Percentiles rank a stretch among this genome's conserved stretches.
phyloP scores from a whole-genome alignment of 331 rosid genomes.

The Quercus tomentella region DNA sequence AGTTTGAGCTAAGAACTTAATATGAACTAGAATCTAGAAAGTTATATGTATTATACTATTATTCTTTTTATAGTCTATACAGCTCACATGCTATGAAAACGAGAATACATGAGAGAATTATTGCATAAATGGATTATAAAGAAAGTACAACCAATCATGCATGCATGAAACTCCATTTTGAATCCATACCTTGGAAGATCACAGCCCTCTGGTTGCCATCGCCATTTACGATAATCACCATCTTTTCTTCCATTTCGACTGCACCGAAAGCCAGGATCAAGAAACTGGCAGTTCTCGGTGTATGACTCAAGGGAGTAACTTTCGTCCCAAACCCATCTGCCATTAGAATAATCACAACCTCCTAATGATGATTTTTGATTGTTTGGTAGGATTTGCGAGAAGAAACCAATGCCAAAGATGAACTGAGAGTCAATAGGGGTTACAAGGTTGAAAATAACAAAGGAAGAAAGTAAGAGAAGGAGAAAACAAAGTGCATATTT shows the following conservation, averaged over 20 bases:
- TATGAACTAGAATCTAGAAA: too few species aligned
- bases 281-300: conserved; percentile 64
- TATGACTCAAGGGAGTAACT: conserved; percentile 25
- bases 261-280: conserved; percentile 94
- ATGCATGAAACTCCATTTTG: conserved; percentile 8
- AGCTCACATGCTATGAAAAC: too few species aligned
- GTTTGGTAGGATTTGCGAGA: conserved; percentile 13
- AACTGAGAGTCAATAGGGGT: conserved; percentile 32
- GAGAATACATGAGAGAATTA: too few species aligned
- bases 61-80: too few species aligned
- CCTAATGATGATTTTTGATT: neutral
- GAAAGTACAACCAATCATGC: neutral
- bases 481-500: conserved; percentile 39
- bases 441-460: conserved; percentile 28
- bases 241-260: conserved; percentile 52
- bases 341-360: conserved; percentile 62
- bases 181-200: conserved; percentile 60
- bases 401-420: conserved; percentile 30
- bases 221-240: conserved; percentile 54
- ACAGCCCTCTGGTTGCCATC: conserved; percentile 73
- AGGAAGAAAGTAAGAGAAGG: conserved; percentile 31
- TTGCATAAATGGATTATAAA: neutral
- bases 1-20: too few species aligned
- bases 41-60: too few species aligned
- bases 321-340: conserved; percentile 65